Evolutionary conservation across 495 filamentous ascomycete genomes (phyloP).

Genomic region (Sporormia fimetaria): DNA sequence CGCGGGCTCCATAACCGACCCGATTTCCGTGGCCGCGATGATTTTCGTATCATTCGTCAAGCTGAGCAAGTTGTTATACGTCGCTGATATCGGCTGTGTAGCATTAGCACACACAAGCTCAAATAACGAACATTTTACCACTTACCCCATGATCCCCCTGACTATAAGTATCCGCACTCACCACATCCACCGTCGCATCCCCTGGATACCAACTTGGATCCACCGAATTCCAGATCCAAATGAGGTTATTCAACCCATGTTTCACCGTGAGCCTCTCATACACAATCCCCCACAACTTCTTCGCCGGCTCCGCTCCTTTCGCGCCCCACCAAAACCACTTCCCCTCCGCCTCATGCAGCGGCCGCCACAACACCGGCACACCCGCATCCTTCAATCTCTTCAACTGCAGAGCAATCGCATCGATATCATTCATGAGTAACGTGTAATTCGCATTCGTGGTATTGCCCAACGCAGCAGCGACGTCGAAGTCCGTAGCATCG

Average conservation of each 20-base stretch:
- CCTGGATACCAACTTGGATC: conserved; percentile 39
- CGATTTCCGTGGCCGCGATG: conserved; percentile 38
- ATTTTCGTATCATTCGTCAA: conserved; percentile 38
- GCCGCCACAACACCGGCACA: conserved; percentile 37
- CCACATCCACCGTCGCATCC: conserved; percentile 35
- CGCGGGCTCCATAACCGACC: conserved; percentile 35
- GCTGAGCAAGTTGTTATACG: conserved; percentile 36
- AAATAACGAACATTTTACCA: no score
- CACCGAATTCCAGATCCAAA: conserved; percentile 44
- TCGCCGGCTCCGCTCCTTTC: conserved; percentile 36
- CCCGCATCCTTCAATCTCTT: conserved; percentile 33
- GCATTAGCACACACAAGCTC: neutral
- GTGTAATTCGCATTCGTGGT: conserved; percentile 37
- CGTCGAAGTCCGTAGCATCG: conserved; percentile 36
- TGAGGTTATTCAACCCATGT: conserved; percentile 37
- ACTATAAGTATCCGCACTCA: conserved; percentile 32
- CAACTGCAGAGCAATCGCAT: conserved; percentile 40
- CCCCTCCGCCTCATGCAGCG: conserved; percentile 41
- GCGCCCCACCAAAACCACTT: conserved; percentile 46
- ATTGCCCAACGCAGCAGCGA: conserved; percentile 31
- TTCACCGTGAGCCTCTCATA: conserved; percentile 36
- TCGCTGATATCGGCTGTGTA: conserved; percentile 30
- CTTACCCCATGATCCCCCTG: conserved; percentile 11
- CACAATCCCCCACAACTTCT: conserved; percentile 34
- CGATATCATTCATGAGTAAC: conserved; percentile 39